phyloP scores from a whole-genome alignment of 805 yeast genomes.

The Ogataea chonburiensis region DNA sequence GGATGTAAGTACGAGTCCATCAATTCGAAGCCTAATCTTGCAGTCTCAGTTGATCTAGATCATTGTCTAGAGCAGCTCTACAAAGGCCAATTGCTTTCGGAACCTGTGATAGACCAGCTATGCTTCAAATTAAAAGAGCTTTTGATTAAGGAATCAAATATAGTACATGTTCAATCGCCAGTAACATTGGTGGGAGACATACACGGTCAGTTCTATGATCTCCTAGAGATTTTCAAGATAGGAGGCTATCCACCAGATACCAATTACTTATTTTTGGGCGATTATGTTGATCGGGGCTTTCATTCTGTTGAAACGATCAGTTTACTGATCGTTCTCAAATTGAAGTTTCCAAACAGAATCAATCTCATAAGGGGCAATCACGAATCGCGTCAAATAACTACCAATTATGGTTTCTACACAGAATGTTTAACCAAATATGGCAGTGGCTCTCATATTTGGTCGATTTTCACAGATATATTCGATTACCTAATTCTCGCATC shows the following conservation, averaged over 20 bases:
- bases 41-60: constrained; percentile 52
- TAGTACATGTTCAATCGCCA: constrained; percentile 79
- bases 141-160: constrained; percentile 78
- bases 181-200: constrained; percentile 97
- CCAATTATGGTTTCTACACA: constrained; percentile 94
- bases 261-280: constrained; percentile 89
- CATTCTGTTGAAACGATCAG: constrained; percentile 92
- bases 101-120: constrained; percentile 63
- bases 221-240: constrained; percentile 86
- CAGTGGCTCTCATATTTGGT: constrained; percentile 72
- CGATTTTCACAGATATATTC: constrained; percentile 84
- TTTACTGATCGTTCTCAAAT: constrained; percentile 73
- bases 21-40: neutral
- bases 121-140: constrained; percentile 83
- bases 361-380: constrained; percentile 90
- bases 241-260: constrained; percentile 95
- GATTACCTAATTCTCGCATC: constrained; percentile 88
- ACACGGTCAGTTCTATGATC: constrained; percentile 95
- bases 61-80: constrained; percentile 67
- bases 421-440: constrained; percentile 93
- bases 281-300: constrained; percentile 94
- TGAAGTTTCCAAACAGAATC: constrained; percentile 84
- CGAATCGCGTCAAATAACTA: constrained; percentile 94
- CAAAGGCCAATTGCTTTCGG: constrained; percentile 65
- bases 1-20: constrained; percentile 7